phyloP scores from a whole-genome alignment of 2,329 filamentous ascomycete species.

The Trichoderma lentiforme region DNA sequence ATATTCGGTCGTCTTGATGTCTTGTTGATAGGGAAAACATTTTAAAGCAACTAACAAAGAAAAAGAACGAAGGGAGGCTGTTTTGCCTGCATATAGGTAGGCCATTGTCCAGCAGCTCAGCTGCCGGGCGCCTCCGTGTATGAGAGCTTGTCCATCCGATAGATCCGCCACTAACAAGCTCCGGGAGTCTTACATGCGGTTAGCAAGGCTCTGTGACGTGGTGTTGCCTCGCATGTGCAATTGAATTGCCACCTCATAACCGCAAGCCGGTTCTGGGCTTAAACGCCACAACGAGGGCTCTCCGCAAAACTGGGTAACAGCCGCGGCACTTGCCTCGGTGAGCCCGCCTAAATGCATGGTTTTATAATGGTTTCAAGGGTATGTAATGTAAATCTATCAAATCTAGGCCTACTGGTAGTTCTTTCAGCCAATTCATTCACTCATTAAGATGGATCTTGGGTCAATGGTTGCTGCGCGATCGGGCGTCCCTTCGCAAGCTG shows the following conservation, averaged over 20 bases:
- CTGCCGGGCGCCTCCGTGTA: neutral
- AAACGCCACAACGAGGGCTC: constrained; percentile 2
- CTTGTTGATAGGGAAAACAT: neutral
- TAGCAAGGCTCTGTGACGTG: neutral
- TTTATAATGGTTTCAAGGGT: neutral
- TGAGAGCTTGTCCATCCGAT: constrained; percentile 5
- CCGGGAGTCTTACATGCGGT: neutral
- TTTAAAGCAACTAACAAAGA: neutral
- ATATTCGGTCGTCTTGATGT: neutral
- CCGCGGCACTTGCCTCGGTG: neutral
- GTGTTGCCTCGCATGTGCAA: neutral
- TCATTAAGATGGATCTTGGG: neutral
- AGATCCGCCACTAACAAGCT: constrained; percentile 9
- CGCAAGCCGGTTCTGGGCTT: neutral
- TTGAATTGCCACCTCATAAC: neutral
- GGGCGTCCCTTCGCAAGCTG: neutral
- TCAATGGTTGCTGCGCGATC: neutral
- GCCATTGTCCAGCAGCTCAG: neutral
- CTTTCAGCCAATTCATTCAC: neutral
- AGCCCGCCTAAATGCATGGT: neutral
- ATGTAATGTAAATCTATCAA: neutral
- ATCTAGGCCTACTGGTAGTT: neutral
- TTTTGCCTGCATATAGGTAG: neutral
- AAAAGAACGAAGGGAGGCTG: neutral
- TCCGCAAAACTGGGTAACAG: neutral